phyloP scores from a whole-genome alignment of 129 eudicot species.

The Calendula officinalis region DNA sequence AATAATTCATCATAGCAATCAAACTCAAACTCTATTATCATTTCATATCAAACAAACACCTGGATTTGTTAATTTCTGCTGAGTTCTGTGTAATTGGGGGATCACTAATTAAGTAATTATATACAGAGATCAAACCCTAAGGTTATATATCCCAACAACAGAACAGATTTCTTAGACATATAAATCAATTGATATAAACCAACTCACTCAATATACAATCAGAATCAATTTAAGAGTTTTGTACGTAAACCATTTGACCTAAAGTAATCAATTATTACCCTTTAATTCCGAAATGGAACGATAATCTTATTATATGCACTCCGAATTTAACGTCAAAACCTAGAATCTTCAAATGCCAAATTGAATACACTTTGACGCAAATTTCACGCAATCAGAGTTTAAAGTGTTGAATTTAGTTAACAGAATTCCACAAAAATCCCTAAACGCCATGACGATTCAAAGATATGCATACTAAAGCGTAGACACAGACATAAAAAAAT shows the following conservation, averaged over 20 bases:
- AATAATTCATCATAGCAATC: too few species aligned
- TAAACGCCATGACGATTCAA: not conserved
- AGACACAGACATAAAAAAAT: not conserved
- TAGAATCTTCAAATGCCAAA: too few species aligned
- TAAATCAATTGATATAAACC: not conserved
- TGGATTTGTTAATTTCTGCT: not conserved
- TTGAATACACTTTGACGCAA: too few species aligned
- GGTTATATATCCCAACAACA: too few species aligned
- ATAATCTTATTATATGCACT: too few species aligned
- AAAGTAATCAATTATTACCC: not conserved
- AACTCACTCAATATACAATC: not conserved
- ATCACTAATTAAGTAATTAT: not conserved
- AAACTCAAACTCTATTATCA: too few species aligned
- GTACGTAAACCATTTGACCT: not conserved
- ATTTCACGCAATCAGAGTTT: too few species aligned
- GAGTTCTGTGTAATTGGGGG: not conserved
- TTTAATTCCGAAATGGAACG: not conserved
- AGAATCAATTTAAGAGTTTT: not conserved
- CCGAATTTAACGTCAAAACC: too few species aligned
- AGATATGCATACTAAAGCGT: too few species aligned
- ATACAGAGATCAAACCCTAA: not conserved
- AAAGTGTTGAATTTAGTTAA: not conserved
- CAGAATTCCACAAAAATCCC: not conserved
- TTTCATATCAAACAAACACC: too few species aligned
- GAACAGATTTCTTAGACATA: too few species aligned